Conservation (phyloP, 2,329 filamentous ascomycete genomes). For the Epichloe baconii region DNA sequence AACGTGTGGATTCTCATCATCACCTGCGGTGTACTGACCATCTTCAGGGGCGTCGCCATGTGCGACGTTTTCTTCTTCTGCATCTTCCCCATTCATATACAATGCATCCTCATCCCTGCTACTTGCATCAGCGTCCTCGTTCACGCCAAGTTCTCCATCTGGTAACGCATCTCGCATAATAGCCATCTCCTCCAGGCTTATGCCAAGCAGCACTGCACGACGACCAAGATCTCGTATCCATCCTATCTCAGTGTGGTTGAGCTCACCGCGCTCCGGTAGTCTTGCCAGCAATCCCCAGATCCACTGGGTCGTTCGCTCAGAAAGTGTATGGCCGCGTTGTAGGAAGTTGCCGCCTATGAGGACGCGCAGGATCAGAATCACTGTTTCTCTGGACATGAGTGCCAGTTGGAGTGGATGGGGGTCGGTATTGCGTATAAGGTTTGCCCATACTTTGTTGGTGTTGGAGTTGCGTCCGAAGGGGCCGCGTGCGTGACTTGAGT, state of each 20-base stretch:
- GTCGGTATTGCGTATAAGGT: constrained; percentile 37
- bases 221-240: constrained; percentile 70
- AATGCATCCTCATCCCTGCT: constrained; percentile 25
- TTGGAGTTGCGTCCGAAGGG: constrained; percentile 36
- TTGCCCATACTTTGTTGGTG: constrained; percentile 38
- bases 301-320: constrained; percentile 64
- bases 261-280: constrained; percentile 59
- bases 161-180: constrained; percentile 30
- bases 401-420: constrained; percentile 49
- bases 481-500: constrained; percentile 43
- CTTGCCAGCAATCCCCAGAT: constrained; percentile 70
- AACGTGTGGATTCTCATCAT: constrained; percentile 9
- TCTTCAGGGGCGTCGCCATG: background rate
- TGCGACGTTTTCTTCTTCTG: background rate
- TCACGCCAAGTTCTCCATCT: constrained; percentile 26
- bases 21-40: background rate
- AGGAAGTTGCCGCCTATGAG: constrained; percentile 53
- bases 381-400: constrained; percentile 51
- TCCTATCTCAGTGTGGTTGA: constrained; percentile 63
- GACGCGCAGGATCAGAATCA: constrained; percentile 54
- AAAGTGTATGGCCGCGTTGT: constrained; percentile 43
- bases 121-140: constrained; percentile 34
- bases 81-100: constrained; percentile 15
- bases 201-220: constrained; percentile 50
- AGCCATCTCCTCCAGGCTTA: constrained; percentile 40